Conservation (phyloP, 2,329 filamentous ascomycete genomes). For the Venturia carpophila region DNA sequence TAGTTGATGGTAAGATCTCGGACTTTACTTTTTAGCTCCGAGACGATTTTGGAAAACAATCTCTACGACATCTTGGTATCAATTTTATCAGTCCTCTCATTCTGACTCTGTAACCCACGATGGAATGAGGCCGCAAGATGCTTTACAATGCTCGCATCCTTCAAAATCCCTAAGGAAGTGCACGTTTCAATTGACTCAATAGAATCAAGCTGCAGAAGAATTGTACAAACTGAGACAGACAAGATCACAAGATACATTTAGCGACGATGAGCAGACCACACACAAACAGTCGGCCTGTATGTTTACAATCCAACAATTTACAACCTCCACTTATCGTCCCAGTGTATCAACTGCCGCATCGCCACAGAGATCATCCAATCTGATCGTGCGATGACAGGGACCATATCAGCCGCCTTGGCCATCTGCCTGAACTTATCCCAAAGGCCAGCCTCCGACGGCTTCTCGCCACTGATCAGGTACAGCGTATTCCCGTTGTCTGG, state of each 20-base stretch:
- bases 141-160: too few species aligned
- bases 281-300: background rate
- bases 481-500: constrained; percentile 51
- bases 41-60: background rate
- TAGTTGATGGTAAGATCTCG: background rate
- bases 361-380: constrained; percentile 89
- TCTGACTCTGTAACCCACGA: too few species aligned
- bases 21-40: constrained; percentile 4
- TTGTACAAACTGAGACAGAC: too few species aligned
- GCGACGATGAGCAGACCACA: background rate
- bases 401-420: constrained; percentile 69
- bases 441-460: constrained; percentile 59
- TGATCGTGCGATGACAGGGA: constrained; percentile 68
- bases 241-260: background rate
- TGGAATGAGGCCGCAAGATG: background rate
- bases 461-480: constrained; percentile 69
- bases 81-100: too few species aligned
- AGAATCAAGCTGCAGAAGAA: too few species aligned
- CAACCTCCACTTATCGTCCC: constrained; percentile 17
- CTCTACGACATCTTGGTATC: too few species aligned
- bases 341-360: constrained; percentile 68
- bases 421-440: constrained; percentile 77
- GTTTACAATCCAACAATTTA: background rate
- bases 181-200: too few species aligned
- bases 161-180: too few species aligned